These are phyloP conservation scores for Saccharum hybrid DNA, from an alignment of 202 grass and related monocot species.

Conservation along the genomic window DNA sequence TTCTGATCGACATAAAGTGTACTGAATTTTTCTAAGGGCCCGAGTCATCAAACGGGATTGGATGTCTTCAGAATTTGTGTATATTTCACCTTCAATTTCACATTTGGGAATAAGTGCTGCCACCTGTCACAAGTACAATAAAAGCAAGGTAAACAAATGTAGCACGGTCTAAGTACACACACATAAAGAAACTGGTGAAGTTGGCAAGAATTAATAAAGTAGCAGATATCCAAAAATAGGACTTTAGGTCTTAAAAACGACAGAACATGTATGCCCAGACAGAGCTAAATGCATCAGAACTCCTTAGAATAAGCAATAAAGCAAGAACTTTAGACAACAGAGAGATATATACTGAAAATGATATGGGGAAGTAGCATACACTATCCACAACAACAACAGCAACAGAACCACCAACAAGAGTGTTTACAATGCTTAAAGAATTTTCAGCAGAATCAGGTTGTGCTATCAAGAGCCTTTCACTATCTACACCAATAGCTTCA, in stretches of 20 bases:
- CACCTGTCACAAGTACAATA: constrained; percentile 61
- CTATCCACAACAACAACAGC: constrained; percentile 92
- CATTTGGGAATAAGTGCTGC: constrained; percentile 82
- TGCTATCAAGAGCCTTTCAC: constrained; percentile 77
- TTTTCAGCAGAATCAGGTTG: constrained; percentile 88
- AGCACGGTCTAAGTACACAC: constrained; percentile 3
- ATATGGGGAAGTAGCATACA: constrained; percentile 53
- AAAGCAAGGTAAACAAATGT: constrained; percentile 51
- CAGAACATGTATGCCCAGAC: constrained; percentile 13
- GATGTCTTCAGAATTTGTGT: constrained; percentile 56
- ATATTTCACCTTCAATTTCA: constrained; percentile 70
- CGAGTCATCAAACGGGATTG: constrained; percentile 88
- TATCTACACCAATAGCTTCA: constrained; percentile 79
- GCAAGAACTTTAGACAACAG: constrained; percentile 4
- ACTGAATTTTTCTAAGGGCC: constrained; percentile 90
- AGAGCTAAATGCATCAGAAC: constrained; percentile 16
- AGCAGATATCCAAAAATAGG: constrained; percentile 16
- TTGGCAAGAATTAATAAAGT: background rate
- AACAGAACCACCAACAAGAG: constrained; percentile 82
- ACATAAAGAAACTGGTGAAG: constrained; percentile 9
- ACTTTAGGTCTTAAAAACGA: background rate
- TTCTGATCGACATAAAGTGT: constrained; percentile 76
- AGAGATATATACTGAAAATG: constrained; percentile 16
- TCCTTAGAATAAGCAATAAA: constrained; percentile 10
- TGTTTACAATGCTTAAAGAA: constrained; percentile 93